Base-by-base conservation (phyloP, 176 grass and related monocot species). In the Leersia perrieri region DNA sequence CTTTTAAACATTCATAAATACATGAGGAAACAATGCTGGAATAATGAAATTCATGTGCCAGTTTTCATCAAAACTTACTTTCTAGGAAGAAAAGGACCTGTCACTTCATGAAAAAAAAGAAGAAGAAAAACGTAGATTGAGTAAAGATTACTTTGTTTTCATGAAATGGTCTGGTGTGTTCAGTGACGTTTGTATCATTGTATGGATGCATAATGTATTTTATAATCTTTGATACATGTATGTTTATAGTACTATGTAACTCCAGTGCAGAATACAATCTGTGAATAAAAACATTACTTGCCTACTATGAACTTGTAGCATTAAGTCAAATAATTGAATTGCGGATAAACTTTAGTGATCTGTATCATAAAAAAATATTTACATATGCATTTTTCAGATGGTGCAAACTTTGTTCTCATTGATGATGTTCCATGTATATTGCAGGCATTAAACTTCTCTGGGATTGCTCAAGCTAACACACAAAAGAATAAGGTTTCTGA, bases 401-500 rank as follows among this genome's bases (percentile, higher is more conserved):
- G 60, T 60, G 30, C 65, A 14, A 73, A n/a, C 29, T 79, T 72
- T 42, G 47, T 67, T 23, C 64, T 7, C 33, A 49, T 70, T 66
- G 38, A 67, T 92, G 33, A 20, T 92, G 60, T 76, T 58, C 40
- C 31, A 39, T 87, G 32, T 78, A 63, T 31, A 67, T 91, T 77
- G 80, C 87, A 94, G 92, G 71, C 70, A 71, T 41, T 85, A 41
- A 89, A 64, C 74, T 47, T 73, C 33, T 78, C 79, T 68, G 70
- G 65, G 75, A 76, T 77, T 80, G 87, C 23, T 78, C 90, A 85
- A 76, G 32, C 69, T 81, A 80, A 42, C 76, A 71, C 29, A 11
- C 82, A 73, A 79, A 98, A 98, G 77, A 88, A 85, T 69, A 98
- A 89, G 70, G 78, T 86, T 53, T 62, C 69, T 34, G 87, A 88